phyloP scores from a whole-genome alignment of 768 basidiomycete genomes.

The Cystofilobasidium macerans region DNA sequence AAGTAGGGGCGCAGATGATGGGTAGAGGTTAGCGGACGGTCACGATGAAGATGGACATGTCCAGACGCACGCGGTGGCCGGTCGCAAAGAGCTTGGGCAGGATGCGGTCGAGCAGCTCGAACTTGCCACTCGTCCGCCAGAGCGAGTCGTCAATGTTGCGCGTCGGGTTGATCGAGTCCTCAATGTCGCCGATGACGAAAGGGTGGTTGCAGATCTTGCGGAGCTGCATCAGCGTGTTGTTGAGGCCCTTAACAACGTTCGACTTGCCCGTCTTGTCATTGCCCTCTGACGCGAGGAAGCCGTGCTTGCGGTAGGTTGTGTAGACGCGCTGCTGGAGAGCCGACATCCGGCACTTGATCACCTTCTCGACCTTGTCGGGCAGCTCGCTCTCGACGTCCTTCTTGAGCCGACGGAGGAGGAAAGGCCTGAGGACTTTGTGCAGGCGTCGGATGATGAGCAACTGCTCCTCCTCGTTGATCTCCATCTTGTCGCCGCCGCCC shows the following conservation, averaged over 20 bases:
- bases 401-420: constrained; percentile 82
- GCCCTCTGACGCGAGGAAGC: constrained; percentile 66
- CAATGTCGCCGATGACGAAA: constrained; percentile 88
- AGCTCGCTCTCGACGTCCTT: constrained; percentile 93
- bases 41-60: not conserved
- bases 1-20: not conserved
- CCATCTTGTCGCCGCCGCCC: constrained; percentile 89
- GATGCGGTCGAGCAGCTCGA: constrained; percentile 79
- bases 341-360: constrained; percentile 92
- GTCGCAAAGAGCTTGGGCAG: constrained; percentile 89
- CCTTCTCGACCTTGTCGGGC: constrained; percentile 95
- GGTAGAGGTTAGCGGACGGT: not conserved
- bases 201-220: constrained; percentile 98
- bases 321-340: constrained; percentile 83
- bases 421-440: constrained; percentile 90
- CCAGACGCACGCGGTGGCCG: constrained; percentile 62
- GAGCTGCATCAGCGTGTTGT: constrained; percentile 94
- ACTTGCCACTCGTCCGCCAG: constrained; percentile 78
- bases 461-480: constrained; percentile 98
- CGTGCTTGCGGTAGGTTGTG: constrained; percentile 96
- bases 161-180: constrained; percentile 79
- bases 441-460: constrained; percentile 90
- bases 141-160: constrained; percentile 74
- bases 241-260: constrained; percentile 60
- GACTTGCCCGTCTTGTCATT: constrained; percentile 20